phyloP scores from a whole-genome alignment of 208 protist species.

The Porcisia hertigi region DNA sequence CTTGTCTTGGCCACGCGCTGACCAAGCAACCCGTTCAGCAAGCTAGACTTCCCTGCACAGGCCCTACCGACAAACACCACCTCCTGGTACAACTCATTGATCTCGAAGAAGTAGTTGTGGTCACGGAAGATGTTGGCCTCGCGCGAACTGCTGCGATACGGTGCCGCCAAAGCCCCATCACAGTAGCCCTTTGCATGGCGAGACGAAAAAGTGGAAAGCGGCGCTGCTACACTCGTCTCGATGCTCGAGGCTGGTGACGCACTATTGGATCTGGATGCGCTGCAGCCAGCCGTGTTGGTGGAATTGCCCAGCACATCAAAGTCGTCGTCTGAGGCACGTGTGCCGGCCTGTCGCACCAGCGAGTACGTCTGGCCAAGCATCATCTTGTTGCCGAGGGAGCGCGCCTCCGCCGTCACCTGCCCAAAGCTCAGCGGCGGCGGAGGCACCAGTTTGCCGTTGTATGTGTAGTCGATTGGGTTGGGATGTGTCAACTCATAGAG shows the following conservation, averaged over 20 bases:
- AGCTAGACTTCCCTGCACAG: conserved; percentile 85
- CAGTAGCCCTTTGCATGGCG: not conserved
- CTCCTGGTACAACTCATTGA: conserved; percentile 91
- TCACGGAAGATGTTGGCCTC: conserved; percentile 75
- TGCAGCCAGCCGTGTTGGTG: not conserved
- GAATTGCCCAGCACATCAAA: not conserved
- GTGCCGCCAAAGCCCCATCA: not conserved
- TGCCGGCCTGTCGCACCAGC: conserved; percentile 69
- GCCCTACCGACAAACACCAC: conserved; percentile 85
- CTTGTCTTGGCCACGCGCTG: conserved; percentile 84
- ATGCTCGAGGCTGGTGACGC: conserved; percentile 23
- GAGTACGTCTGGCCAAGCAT: conserved; percentile 79
- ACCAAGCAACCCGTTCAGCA: conserved; percentile 85
- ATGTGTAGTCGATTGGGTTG: conserved; percentile 82
- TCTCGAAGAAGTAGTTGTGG: conserved; percentile 92
- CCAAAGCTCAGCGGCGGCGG: conserved; percentile 89
- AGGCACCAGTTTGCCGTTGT: conserved; percentile 82
- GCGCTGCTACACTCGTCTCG: conserved; percentile 12
- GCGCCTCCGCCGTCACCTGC: conserved; percentile 70
- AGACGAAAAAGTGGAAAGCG: not conserved
- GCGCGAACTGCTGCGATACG: conserved; percentile 41
- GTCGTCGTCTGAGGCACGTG: conserved; percentile 42
- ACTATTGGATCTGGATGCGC: not conserved
- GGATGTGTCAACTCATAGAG: conserved; percentile 89
- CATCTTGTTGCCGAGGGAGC: conserved; percentile 62